Base-by-base conservation (phyloP, 176 grass and related monocot genomes). In the Juncus effusus region DNA sequence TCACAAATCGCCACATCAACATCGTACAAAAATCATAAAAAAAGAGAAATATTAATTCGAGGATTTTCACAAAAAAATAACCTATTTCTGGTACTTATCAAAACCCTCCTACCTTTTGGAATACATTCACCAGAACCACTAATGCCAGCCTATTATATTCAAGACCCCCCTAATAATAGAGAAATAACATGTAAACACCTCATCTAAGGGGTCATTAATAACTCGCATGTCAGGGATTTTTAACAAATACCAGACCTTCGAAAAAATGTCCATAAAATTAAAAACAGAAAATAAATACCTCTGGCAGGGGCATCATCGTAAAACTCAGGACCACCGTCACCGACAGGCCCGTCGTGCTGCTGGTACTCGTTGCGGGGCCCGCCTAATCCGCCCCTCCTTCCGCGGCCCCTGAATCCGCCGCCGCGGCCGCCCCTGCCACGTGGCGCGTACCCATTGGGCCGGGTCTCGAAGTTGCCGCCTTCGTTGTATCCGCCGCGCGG, bases 391-490 rank as follows among this genome's bases (percentile, higher is more conserved):
- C 72, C 72, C 81, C 87, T 76, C 51, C 87, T 90, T 59, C 83
- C 87, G 62, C 76, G 67, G 53, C 83, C 87, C 65, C 73, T 78
- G 9, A 83, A 74, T 65, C 76, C 73, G 3, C 82, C 82, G 64
- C 90, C 93, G 74, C 55, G 88, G 40, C 85, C 93, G 56, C 94
- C 88, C 55, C 85, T 85, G 52, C 80, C 89, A 77, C 69, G 76
- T 54, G 94, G 85, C 35, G 73, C 71, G 9, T 42, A 72, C 57
- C 68, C 68, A 59, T 58, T 72, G 36, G 68, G 9, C 69, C 69
- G 69, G 69, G 42, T 60, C n/a, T 72, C 69, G 19, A 28, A 28
- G 13, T 72, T 58, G 55, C 69, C 69, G 8, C 69, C 69, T 41
- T 72, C 69, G 40, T 16, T 56, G 40, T 16, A 40, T 5, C 68